A percentile compares a stretch with the other conserved stretches of the same genome.
Evolutionary conservation across 306 rosid species (phyloP).

Genomic region (Delonix regia): DNA sequence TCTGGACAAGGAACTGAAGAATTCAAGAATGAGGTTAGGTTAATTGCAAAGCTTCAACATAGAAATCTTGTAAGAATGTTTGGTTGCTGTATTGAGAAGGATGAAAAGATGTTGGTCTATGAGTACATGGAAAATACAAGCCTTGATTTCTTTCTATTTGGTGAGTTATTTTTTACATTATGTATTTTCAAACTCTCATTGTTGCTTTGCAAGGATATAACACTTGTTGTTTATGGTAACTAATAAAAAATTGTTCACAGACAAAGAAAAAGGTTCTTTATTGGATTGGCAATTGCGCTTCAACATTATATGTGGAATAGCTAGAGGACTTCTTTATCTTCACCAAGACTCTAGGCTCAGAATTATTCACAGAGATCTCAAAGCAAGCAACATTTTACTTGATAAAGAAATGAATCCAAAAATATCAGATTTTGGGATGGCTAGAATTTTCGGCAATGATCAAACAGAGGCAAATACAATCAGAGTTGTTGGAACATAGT

Average conservation of each 20-base stretch:
- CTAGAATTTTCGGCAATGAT: slow-evolving; percentile 1
- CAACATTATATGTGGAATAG: slow-evolving; percentile 9
- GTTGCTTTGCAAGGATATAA: neutral
- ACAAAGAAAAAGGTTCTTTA: neutral
- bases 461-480: neutral
- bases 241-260: neutral
- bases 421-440: slow-evolving; percentile 20
- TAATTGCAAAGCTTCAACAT: slow-evolving; percentile 57
- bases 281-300: slow-evolving; percentile 3
- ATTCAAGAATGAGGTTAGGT: slow-evolving; percentile 49
- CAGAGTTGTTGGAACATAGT: slow-evolving; percentile 12
- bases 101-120: slow-evolving; percentile 54
- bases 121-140: slow-evolving; percentile 59
- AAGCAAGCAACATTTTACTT: neutral
- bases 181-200: neutral
- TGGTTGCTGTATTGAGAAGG: slow-evolving; percentile 48
- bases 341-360: slow-evolving; percentile 22
- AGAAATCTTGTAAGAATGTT: slow-evolving; percentile 52
- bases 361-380: slow-evolving; percentile 17
- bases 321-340: slow-evolving; percentile 18
- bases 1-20: slow-evolving; percentile 52
- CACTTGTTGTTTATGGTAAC: neutral
- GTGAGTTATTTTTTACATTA: slow-evolving; percentile 31
- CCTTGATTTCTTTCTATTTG: slow-evolving; percentile 48
- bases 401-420: slow-evolving; percentile 14